Evolutionary conservation across 139 green algal species (phyloP).

Genomic region (Micractinium conductrix): DNA sequence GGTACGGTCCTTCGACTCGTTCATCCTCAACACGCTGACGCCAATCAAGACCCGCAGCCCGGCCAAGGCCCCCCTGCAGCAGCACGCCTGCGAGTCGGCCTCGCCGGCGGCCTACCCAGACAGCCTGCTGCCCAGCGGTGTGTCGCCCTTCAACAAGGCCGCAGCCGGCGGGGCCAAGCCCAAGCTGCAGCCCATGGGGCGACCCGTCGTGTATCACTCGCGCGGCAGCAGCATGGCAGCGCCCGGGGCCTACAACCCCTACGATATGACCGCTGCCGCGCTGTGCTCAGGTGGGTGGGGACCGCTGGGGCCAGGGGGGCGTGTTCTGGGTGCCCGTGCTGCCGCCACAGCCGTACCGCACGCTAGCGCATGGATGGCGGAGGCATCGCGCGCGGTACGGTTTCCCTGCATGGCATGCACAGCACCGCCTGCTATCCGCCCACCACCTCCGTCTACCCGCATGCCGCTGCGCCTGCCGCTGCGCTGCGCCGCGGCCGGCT

Average conservation of each 20-base stretch:
- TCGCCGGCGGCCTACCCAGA: background rate
- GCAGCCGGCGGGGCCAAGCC: constrained; percentile 10
- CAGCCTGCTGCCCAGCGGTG: too few species aligned
- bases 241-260: constrained; percentile 19
- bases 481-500: background rate
- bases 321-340: too few species aligned
- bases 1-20: background rate
- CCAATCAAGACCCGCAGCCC: constrained; percentile 26
- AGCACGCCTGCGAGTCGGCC: background rate
- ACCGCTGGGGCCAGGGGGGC: too few species aligned
- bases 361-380: background rate
- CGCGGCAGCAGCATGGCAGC: constrained; percentile 4
- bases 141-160: background rate
- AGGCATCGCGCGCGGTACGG: background rate
- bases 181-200: constrained; percentile 13
- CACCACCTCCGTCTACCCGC: too few species aligned
- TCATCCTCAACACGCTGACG: constrained; percentile 3
- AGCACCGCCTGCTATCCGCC: too few species aligned
- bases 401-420: too few species aligned
- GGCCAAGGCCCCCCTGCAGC: too few species aligned
- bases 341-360: too few species aligned
- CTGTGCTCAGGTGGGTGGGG: background rate
- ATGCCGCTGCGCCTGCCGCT: background rate
- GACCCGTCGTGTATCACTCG: constrained; percentile 1
- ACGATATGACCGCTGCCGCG: constrained; percentile 9